Evolutionary conservation across 2,329 filamentous ascomycete genomes (phyloP).

Genomic region (Alternaria novae-zelandiae): DNA sequence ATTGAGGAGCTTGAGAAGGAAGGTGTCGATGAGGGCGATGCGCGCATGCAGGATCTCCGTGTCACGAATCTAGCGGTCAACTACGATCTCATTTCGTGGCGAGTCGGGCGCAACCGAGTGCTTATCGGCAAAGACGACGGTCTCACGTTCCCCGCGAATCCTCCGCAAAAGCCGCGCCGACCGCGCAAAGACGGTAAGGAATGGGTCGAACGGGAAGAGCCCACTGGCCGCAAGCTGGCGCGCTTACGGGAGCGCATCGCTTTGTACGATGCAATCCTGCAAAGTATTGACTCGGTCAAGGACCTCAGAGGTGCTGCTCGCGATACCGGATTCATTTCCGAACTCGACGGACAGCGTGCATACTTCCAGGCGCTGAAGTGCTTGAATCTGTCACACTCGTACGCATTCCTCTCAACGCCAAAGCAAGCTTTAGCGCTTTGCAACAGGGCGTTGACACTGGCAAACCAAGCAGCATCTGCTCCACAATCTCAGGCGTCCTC

Average conservation of each 20-base stretch:
- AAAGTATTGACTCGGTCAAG: slow-evolving; percentile 88
- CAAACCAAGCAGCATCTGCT: slow-evolving; percentile 57
- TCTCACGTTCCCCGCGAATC: slow-evolving; percentile 61
- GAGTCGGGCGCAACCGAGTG: slow-evolving; percentile 89
- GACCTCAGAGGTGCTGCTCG: slow-evolving; percentile 89
- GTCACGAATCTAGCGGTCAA: slow-evolving; percentile 93
- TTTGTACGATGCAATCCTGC: slow-evolving; percentile 87
- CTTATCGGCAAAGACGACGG: slow-evolving; percentile 86
- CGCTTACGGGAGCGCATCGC: slow-evolving; percentile 86
- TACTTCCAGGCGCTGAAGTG: slow-evolving; percentile 94
- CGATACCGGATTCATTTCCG: slow-evolving; percentile 75
- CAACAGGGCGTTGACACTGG: slow-evolving; percentile 71
- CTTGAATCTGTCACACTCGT: slow-evolving; percentile 83
- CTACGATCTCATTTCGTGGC: slow-evolving; percentile 92
- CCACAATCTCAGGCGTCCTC: slow-evolving; percentile 41
- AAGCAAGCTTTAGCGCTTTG: slow-evolving; percentile 86
- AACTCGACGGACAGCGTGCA: slow-evolving; percentile 76
- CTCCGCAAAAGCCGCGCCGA: slow-evolving; percentile 60
- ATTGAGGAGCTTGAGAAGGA: slow-evolving; percentile 90
- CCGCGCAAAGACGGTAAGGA: slow-evolving; percentile 58
- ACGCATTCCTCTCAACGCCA: slow-evolving; percentile 73
- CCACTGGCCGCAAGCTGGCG: slow-evolving; percentile 75
- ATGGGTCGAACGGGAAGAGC: slow-evolving; percentile 63
- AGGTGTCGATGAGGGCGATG: slow-evolving; percentile 81
- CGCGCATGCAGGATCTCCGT: slow-evolving; percentile 88